These are phyloP conservation scores for Scutellaria minor DNA, from an alignment of 257 asterid species.

Conservation along the genomic window DNA sequence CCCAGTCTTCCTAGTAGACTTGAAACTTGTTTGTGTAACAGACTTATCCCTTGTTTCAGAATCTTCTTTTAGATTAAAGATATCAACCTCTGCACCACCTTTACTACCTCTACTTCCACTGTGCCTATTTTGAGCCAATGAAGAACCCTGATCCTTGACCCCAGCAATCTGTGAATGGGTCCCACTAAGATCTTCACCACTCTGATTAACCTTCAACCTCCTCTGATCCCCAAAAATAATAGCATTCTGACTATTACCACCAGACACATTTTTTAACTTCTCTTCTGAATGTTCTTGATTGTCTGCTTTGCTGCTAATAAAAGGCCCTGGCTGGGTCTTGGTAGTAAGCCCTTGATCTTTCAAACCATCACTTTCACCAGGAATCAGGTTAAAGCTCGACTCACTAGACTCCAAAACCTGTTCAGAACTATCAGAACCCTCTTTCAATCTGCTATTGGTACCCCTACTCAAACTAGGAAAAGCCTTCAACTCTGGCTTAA, in stretches of 20 bases:
- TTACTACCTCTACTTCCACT: conserved; percentile 41
- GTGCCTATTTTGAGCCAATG: conserved; percentile 16
- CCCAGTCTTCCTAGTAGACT: conserved; percentile 43
- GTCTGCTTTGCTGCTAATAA: conserved; percentile 40
- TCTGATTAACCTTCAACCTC: conserved; percentile 41
- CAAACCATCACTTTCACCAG: conserved; percentile 45
- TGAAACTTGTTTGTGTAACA: conserved; percentile 40
- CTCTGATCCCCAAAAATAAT: conserved; percentile 43
- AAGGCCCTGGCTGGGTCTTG: conserved; percentile 52
- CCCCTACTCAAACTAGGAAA: conserved; percentile 42
- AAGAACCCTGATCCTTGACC: conserved; percentile 36
- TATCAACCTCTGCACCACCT: conserved; percentile 43
- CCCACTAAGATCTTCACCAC: conserved; percentile 44
- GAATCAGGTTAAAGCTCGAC: conserved; percentile 39
- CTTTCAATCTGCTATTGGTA: conserved; percentile 43
- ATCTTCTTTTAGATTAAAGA: conserved; percentile 49
- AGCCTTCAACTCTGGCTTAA: conserved; percentile 48
- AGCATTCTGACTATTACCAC: conserved; percentile 26
- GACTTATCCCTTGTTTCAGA: conserved; percentile 43
- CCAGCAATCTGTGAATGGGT: conserved; percentile 43
- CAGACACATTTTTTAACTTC: conserved; percentile 38
- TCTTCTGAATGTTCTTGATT: conserved; percentile 49
- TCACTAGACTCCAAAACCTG: background rate
- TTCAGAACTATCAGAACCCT: conserved; percentile 44
- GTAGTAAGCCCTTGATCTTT: conserved; percentile 45